Conservation (phyloP, 306 rosid genomes). For the Prunus dulcis region DNA sequence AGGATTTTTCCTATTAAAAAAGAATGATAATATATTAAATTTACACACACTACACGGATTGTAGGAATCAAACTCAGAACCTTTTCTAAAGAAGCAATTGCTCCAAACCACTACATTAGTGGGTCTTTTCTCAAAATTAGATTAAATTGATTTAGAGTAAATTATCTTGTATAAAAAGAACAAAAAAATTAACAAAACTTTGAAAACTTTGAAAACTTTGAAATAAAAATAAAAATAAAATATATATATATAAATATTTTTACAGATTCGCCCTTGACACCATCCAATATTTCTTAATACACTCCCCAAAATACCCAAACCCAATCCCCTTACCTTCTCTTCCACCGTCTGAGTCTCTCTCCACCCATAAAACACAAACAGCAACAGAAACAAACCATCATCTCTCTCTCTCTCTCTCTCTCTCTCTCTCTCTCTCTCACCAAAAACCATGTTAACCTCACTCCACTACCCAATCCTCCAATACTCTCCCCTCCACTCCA, state of each 20-base stretch:
- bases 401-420: background rate
- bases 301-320: background rate
- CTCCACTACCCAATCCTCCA: conserved; percentile 11
- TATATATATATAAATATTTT: too few species aligned
- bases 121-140: too few species aligned
- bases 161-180: too few species aligned
- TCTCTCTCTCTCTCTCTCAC: background rate
- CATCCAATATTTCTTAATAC: background rate
- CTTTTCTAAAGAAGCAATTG: too few species aligned
- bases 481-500: background rate
- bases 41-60: too few species aligned
- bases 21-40: too few species aligned
- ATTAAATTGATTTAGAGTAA: too few species aligned
- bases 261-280: background rate
- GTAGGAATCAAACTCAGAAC: accelerated
- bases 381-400: background rate
- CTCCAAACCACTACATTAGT: too few species aligned
- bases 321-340: background rate
- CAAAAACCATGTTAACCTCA: conserved; percentile 9
- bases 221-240: too few species aligned
- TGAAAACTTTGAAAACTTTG: too few species aligned
- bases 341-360: background rate
- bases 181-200: too few species aligned
- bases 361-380: background rate
- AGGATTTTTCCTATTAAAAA: too few species aligned